Conservation (phyloP, 331 rosid species). For the Acacia pycnantha region DNA sequence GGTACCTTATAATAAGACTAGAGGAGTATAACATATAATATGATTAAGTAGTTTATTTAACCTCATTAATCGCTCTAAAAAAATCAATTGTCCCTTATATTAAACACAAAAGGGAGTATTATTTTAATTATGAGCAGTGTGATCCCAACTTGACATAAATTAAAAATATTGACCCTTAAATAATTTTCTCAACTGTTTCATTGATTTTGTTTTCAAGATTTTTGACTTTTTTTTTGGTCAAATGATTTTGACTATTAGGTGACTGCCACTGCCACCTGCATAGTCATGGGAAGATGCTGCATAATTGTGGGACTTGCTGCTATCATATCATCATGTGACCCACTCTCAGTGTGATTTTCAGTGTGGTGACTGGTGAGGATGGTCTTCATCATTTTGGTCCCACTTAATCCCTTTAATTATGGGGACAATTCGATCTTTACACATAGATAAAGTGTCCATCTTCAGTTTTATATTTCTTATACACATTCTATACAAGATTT, state of each 20-base stretch:
- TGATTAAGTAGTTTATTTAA: too few relatives aligned
- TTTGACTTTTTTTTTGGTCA: too few relatives aligned
- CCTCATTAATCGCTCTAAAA: fast-evolving
- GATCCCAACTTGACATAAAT: too few relatives aligned
- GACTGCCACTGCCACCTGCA: too few relatives aligned
- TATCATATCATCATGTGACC: background rate
- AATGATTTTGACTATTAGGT: background rate
- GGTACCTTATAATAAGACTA: too few relatives aligned
- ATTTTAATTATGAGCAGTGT: background rate
- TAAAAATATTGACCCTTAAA: too few relatives aligned
- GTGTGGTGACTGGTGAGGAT: background rate
- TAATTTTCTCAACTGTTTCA: too few relatives aligned
- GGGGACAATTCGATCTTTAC: background rate
- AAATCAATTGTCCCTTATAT: fast-evolving
- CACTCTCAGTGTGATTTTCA: background rate
- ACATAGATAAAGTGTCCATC: background rate
- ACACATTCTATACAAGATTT: background rate
- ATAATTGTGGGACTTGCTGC: too few relatives aligned
- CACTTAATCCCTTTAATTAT: background rate
- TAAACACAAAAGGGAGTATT: fast-evolving
- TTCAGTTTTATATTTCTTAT: background rate
- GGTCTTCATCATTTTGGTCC: constrained; percentile 9
- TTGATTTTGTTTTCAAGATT: too few relatives aligned
- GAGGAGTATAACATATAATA: too few relatives aligned
- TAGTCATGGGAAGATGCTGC: too few relatives aligned